Conservation (phyloP, 768 basidiomycete species). For the Flagelloscypha sp. region DNA sequence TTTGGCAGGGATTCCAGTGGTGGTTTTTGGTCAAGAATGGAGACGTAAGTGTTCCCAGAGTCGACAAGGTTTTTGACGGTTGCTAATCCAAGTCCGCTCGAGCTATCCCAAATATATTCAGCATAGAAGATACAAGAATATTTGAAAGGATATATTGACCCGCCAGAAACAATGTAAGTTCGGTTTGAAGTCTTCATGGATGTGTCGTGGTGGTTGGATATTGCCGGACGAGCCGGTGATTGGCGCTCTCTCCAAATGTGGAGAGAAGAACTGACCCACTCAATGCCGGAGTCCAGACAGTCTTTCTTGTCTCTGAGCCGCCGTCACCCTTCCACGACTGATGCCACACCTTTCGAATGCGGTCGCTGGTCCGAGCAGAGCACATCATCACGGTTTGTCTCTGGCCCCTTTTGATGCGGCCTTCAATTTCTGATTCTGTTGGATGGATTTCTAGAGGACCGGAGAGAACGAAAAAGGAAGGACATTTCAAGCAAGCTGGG, state of each 20-base stretch:
- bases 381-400: too few species aligned
- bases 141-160: conserved; percentile 16
- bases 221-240: conserved; percentile 34
- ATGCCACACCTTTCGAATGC: too few species aligned
- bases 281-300: too few species aligned
- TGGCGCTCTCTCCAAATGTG: too few species aligned
- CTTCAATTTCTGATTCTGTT: too few species aligned
- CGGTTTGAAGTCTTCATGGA: conserved; percentile 25
- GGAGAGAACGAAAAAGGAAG: conserved; percentile 61
- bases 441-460: too few species aligned
- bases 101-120: conserved; percentile 11
- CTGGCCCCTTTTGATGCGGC: too few species aligned
- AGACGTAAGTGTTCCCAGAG: conserved; percentile 17
- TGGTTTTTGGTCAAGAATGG: conserved; percentile 24
- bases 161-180: conserved; percentile 31
- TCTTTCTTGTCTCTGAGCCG: too few species aligned
- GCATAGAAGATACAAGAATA: background rate
- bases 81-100: conserved; percentile 30
- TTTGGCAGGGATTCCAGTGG: conserved; percentile 9
- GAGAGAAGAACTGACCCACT: too few species aligned
- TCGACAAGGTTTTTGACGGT: conserved; percentile 21
- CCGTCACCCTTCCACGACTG: too few species aligned
- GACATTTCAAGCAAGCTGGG: conserved; percentile 63
- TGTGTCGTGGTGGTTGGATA: background rate
- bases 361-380: too few species aligned